Conservation (phyloP, 1,284 basidiomycete species). For the Takashimella koratensis region DNA sequence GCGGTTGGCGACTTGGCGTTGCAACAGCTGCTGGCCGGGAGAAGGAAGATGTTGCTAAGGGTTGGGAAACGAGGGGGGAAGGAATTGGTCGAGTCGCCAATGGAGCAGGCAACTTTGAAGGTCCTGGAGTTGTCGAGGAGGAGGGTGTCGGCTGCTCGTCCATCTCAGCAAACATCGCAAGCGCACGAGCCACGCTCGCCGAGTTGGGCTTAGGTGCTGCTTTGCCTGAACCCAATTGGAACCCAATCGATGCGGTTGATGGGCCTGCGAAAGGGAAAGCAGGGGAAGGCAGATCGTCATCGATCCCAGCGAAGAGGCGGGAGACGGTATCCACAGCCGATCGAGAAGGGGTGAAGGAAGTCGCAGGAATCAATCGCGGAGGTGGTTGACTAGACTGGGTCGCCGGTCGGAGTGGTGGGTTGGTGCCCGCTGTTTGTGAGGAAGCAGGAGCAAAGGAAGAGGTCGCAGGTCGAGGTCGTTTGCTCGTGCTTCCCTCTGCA, state of each 20-base stretch:
- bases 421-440: background rate
- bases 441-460: background rate
- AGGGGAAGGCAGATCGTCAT: conserved; percentile 1
- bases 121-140: background rate
- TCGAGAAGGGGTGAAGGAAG: conserved; percentile 9
- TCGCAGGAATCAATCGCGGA: background rate
- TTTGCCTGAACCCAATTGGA: conserved; percentile 11
- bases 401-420: background rate
- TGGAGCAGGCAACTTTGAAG: background rate
- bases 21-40: background rate
- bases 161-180: conserved; percentile 11
- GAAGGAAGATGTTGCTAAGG: background rate
- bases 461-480: background rate
- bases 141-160: background rate
- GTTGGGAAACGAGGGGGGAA: background rate
- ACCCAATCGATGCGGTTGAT: background rate
- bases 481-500: background rate
- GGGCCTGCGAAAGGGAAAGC: background rate
- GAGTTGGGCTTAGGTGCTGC: background rate
- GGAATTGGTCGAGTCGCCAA: background rate
- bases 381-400: background rate
- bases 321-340: conserved; percentile 9
- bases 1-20: conserved; percentile 26
- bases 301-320: conserved; percentile 13
- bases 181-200: conserved; percentile 4